Base-by-base conservation (phyloP, 495 filamentous ascomycete species). In the Talaromyces borbonicus region DNA sequence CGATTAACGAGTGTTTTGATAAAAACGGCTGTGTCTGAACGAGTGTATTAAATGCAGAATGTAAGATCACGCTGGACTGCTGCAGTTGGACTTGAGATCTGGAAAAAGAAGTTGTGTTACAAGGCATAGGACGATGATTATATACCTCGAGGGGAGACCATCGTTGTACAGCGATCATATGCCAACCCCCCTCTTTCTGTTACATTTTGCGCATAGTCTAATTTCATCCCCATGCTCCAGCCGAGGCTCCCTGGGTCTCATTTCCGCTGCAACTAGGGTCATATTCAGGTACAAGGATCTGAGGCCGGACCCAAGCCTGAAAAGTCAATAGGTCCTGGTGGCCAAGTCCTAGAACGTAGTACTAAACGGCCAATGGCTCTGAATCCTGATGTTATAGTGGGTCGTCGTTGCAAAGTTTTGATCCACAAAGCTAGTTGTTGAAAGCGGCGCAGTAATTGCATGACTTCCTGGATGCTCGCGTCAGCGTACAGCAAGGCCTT, bases 1-100 rank as follows among this genome's bases (percentile, higher is more conserved):
- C 46, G 52, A 40, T 38, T 49, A 50, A 49, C 33, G 31, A 50
- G 25, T 44, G 39, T 42, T 27, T 44, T 20, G 26, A 38, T 38
- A 38, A 38, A 38, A 38, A 38, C 35, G 22, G 35, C 35, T 38
- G 26, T 29, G 26, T 23, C 16, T 44, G 42, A 44, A 44, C 42
- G 42, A 44, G 42, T 30, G 42, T 44, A 38, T 22, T 36, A 38
- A 38, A 38, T 11, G 35, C 35, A 38, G 35, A 20, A 22, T 3
- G 35, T 16, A 38, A 20, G n/a, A 38, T 38, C 22, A 15, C 3
- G 15, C 11, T 38, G 35, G 22, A n/a, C 35, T 38, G 35, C 35
- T 8, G 16, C 9, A 15, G 35, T 38, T 38, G 35, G 35, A 16
- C 22, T 38, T 15, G 30, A 32, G 12, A 38, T 9, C 11, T 16